Conservation (phyloP, 2,329 filamentous ascomycete genomes). For the Cladophialophora exuberans region DNA sequence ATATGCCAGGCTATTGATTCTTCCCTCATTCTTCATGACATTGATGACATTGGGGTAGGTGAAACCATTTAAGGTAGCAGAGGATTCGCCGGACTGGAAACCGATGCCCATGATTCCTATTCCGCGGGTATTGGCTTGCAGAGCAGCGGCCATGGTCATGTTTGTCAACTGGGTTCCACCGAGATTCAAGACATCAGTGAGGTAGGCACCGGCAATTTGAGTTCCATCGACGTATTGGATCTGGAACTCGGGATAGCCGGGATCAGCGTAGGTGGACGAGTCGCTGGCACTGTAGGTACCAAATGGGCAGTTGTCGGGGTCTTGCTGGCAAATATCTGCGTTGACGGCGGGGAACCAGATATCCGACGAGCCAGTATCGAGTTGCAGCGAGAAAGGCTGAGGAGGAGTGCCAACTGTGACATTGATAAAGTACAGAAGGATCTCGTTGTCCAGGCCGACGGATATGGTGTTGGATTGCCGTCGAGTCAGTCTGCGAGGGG, state of each 20-base stretch:
- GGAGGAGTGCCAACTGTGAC: slow-evolving; percentile 65
- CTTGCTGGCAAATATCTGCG: slow-evolving; percentile 31
- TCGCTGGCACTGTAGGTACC: slow-evolving; percentile 32
- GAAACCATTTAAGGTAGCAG: slow-evolving; percentile 35
- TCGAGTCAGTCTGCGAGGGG: slow-evolving; percentile 17
- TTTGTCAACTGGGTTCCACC: slow-evolving; percentile 39
- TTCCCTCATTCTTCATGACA: slow-evolving; percentile 62
- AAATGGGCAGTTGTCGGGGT: slow-evolving; percentile 17
- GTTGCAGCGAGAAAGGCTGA: slow-evolving; percentile 60
- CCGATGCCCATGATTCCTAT: slow-evolving; percentile 47
- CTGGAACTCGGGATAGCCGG: slow-evolving; percentile 35
- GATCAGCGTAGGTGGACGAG: slow-evolving; percentile 33
- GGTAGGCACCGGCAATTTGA: slow-evolving; percentile 42
- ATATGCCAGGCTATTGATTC: slow-evolving; percentile 52
- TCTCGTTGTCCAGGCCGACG: slow-evolving; percentile 29
- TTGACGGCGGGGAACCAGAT: slow-evolving; percentile 57
- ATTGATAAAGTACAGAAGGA: slow-evolving; percentile 65
- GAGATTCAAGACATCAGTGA: slow-evolving; percentile 41
- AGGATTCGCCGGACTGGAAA: slow-evolving; percentile 36
- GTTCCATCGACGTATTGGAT: slow-evolving; percentile 46
- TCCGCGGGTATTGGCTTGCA: slow-evolving; percentile 28
- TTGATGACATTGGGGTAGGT: slow-evolving; percentile 65
- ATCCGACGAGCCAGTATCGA: slow-evolving; percentile 72
- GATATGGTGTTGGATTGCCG: slow-evolving; percentile 28
- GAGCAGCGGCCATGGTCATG: slow-evolving; percentile 43